Conservation (phyloP, 805 yeast genomes). For the Saccharomycopsis sp. region DNA sequence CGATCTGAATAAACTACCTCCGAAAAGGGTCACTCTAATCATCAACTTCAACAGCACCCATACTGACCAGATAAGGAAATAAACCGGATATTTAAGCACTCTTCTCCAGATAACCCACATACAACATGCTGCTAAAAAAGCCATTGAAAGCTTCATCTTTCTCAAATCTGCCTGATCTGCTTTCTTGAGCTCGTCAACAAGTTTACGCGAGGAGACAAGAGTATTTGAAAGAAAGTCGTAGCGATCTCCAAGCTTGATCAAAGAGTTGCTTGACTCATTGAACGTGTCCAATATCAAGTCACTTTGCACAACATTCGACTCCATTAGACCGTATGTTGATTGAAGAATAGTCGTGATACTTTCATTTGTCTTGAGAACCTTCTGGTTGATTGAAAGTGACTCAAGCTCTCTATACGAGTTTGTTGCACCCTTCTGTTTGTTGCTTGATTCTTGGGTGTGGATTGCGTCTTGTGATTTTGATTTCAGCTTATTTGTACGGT, state of each 20-base stretch:
- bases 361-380: conserved; percentile 18
- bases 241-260: conserved; percentile 11
- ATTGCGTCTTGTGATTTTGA: neutral
- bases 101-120: conserved; percentile 20
- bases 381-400: conserved; percentile 14
- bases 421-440: neutral
- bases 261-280: conserved; percentile 14
- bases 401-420: conserved; percentile 1
- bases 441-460: neutral
- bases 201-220: conserved; percentile 9
- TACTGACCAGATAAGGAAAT: conserved; percentile 14
- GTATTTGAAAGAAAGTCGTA: conserved; percentile 12
- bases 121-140: conserved; percentile 15
- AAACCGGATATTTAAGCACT: conserved; percentile 17
- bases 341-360: conserved; percentile 14
- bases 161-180: conserved; percentile 17
- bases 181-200: conserved; percentile 16
- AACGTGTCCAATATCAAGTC: conserved; percentile 17
- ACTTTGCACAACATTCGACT: conserved; percentile 17
- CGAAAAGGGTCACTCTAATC: neutral
- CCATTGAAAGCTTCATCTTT: conserved; percentile 18
- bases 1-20: neutral
- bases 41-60: neutral
- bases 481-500: conserved; percentile 1
- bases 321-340: conserved; percentile 16